These are phyloP conservation scores for Albophoma yamanashiensis DNA, from an alignment of 2,329 filamentous ascomycete species.

Conservation along the genomic window DNA sequence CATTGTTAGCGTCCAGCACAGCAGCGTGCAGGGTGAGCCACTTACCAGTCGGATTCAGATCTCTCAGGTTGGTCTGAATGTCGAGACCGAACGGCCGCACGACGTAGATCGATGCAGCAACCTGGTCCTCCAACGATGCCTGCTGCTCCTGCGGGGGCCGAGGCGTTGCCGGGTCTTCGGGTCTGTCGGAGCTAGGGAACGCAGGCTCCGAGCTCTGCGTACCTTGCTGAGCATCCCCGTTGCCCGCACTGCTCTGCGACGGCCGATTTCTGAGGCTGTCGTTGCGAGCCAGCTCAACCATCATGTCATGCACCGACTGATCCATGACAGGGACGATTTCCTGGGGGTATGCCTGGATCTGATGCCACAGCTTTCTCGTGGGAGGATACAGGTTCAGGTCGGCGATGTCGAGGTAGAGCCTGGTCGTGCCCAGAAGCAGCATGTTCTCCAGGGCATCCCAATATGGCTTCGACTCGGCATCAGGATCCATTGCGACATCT, in stretches of 20 bases:
- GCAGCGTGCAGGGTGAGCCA: background rate
- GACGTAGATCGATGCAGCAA: constrained; percentile 70
- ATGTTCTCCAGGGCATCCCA: constrained; percentile 80
- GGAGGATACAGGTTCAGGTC: constrained; percentile 90
- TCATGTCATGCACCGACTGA: constrained; percentile 83
- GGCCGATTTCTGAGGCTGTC: constrained; percentile 61
- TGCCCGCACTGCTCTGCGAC: constrained; percentile 45
- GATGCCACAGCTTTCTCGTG: constrained; percentile 90
- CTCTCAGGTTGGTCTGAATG: constrained; percentile 78
- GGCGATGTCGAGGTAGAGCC: constrained; percentile 77
- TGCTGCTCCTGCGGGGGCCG: constrained; percentile 32
- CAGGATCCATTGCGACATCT: constrained; percentile 58
- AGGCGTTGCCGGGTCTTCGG: constrained; percentile 32
- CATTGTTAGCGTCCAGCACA: background rate
- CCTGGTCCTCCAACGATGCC: constrained; percentile 64
- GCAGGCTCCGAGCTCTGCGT: constrained; percentile 62
- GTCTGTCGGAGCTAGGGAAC: constrained; percentile 69
- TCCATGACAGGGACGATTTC: constrained; percentile 97
- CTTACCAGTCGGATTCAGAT: constrained; percentile 76
- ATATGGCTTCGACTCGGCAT: constrained; percentile 72
- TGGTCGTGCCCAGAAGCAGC: constrained; percentile 73
- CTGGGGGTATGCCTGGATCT: constrained; percentile 85
- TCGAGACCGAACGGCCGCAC: constrained; percentile 86
- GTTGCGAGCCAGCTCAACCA: constrained; percentile 78
- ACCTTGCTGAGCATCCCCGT: constrained; percentile 31